phyloP scores from a whole-genome alignment of 306 rosid species.

The Dryas drummondii region DNA sequence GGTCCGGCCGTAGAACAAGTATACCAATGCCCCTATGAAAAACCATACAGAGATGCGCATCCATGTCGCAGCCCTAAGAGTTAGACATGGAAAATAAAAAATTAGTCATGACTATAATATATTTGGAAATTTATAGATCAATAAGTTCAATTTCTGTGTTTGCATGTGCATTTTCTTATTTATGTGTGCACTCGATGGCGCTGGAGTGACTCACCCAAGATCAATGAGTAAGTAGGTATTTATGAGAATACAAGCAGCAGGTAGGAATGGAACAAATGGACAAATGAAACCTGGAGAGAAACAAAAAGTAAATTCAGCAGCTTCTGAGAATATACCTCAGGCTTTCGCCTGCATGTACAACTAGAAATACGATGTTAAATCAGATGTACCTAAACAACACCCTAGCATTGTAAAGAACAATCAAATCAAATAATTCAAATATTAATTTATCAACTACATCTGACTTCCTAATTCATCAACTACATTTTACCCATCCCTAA shows the following conservation, averaged over 20 bases:
- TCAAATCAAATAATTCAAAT: not conserved
- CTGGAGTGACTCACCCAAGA: constrained; percentile 57
- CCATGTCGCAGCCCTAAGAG: constrained; percentile 58
- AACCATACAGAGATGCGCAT: constrained; percentile 58
- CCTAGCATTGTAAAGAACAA: not conserved
- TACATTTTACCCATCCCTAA: not conserved
- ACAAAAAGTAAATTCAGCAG: constrained; percentile 1
- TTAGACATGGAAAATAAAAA: constrained; percentile 13
- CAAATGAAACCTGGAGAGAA: constrained; percentile 57
- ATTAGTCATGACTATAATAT: not conserved
- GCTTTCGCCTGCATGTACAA: constrained; percentile 3
- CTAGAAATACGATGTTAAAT: not conserved
- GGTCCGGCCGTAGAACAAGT: constrained; percentile 55
- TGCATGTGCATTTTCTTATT: not conserved
- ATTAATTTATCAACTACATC: not conserved
- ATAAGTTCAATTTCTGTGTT: not conserved
- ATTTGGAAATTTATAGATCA: not conserved
- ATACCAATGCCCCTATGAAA: constrained; percentile 47
- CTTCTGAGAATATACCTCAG: constrained; percentile 10
- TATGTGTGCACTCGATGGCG: not conserved
- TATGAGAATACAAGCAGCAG: constrained; percentile 64
- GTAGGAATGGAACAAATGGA: constrained; percentile 71
- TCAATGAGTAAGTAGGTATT: constrained; percentile 62
- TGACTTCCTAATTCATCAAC: not conserved
- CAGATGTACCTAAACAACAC: not conserved